Evolutionary conservation across 345 rosid species (phyloP).

Genomic region (Dovyalis caffra): DNA sequence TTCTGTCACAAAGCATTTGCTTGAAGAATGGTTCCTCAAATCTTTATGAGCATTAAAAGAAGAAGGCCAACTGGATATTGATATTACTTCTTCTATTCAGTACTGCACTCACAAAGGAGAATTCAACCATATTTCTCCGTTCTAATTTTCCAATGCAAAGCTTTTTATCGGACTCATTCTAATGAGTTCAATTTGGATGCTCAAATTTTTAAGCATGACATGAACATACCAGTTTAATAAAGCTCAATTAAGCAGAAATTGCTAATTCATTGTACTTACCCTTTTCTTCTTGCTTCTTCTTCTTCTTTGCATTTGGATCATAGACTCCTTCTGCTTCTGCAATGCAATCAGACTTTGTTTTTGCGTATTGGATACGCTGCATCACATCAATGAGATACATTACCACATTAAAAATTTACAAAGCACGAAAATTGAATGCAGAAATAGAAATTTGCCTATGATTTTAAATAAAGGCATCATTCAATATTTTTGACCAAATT

Average conservation of each 20-base stretch:
- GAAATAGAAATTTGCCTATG: neutral
- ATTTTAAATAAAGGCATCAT: neutral
- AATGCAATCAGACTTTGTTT: constrained; percentile 81
- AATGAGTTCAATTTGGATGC: neutral
- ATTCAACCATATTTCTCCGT: neutral
- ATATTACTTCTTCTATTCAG: neutral
- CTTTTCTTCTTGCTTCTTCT: constrained; percentile 84
- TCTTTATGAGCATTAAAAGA: neutral
- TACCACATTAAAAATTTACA: neutral
- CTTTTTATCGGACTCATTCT: neutral
- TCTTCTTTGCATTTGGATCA: constrained; percentile 83
- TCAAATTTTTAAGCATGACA: neutral
- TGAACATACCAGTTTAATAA: neutral
- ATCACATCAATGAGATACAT: neutral
- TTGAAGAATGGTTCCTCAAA: neutral
- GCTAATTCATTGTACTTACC: constrained; percentile 36
- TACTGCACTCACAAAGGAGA: neutral
- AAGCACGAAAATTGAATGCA: neutral
- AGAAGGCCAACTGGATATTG: neutral
- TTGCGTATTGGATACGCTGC: constrained; percentile 91
- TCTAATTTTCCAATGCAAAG: neutral
- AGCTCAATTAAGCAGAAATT: neutral
- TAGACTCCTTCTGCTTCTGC: constrained; percentile 81
- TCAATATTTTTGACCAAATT: too few species aligned
- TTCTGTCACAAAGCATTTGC: neutral